phyloP scores from a whole-genome alignment of 805 yeast genomes.

The baker's yeast (Saccharomyces cerevisiae) region DNA sequence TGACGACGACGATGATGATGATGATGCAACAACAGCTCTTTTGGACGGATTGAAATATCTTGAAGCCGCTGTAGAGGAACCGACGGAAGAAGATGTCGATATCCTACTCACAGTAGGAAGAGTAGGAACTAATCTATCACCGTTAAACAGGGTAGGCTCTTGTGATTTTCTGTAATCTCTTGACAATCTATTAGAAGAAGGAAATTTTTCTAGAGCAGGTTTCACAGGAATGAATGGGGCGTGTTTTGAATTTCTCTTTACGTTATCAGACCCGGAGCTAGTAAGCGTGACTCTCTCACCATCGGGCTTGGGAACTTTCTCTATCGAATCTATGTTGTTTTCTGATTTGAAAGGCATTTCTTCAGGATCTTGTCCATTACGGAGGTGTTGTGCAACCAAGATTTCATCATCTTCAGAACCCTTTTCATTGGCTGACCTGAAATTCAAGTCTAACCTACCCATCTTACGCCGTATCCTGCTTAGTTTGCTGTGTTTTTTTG shows the following conservation, averaged over 20 bases:
- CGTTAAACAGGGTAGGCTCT: background rate
- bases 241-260: background rate
- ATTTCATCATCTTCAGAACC: background rate
- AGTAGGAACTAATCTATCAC: background rate
- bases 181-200: background rate
- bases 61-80: conserved; percentile 3
- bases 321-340: background rate
- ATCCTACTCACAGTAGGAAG: conserved; percentile 1
- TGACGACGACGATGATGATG: conserved; percentile 12
- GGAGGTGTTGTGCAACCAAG: background rate
- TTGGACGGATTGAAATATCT: conserved; percentile 6
- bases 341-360: background rate
- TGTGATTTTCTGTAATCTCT: background rate
- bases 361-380: background rate
- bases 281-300: background rate
- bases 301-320: background rate
- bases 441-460: conserved; percentile 18
- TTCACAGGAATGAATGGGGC: conserved; percentile 4
- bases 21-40: conserved; percentile 3
- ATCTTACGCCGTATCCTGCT: conserved; percentile 17
- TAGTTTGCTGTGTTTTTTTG: conserved; percentile 12
- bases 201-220: background rate
- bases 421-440: conserved; percentile 2
- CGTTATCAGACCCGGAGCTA: background rate
- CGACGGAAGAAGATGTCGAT: conserved; percentile 4